Evolutionary conservation across 2,329 filamentous ascomycete genomes (phyloP).

Genomic region (Myotisia sp.): DNA sequence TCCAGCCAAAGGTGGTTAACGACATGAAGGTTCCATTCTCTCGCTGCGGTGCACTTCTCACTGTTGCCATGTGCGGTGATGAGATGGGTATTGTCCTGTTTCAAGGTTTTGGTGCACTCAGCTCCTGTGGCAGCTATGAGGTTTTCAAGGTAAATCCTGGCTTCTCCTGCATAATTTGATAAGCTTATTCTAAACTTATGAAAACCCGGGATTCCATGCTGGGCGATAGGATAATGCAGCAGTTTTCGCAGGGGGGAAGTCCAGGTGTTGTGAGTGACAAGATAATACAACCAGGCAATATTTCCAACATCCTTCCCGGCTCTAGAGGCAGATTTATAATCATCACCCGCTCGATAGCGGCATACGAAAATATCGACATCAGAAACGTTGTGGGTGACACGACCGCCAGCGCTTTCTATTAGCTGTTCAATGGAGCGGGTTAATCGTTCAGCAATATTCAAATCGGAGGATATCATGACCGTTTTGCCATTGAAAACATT

Average conservation of each 20-base stretch:
- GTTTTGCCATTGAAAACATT: conserved; percentile 63
- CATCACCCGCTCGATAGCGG: conserved; percentile 65
- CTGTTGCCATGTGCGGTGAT: conserved; percentile 79
- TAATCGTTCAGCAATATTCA: conserved; percentile 55
- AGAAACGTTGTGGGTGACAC: conserved; percentile 49
- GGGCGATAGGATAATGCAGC: conserved; percentile 78
- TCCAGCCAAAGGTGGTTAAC: conserved; percentile 96
- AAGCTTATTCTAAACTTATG: conserved; percentile 64
- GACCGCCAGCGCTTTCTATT: conserved; percentile 57
- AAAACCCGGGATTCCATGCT: conserved; percentile 66
- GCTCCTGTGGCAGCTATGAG: conserved; percentile 72
- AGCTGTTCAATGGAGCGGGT: conserved; percentile 54
- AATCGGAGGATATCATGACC: conserved; percentile 63
- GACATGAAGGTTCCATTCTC: conserved; percentile 81
- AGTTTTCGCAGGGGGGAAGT: conserved; percentile 69
- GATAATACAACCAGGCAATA: conserved; percentile 80
- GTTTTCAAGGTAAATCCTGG: conserved; percentile 84
- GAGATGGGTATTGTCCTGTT: conserved; percentile 86
- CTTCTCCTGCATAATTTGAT: conserved; percentile 93
- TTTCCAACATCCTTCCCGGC: conserved; percentile 76
- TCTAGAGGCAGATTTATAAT: conserved; percentile 65
- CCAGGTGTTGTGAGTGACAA: conserved; percentile 82
- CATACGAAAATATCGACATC: conserved; percentile 75
- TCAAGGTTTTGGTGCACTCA: conserved; percentile 88
- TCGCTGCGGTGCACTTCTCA: conserved; percentile 84